Conservation (phyloP, 768 basidiomycete species). For the Amanita jacksonii region DNA sequence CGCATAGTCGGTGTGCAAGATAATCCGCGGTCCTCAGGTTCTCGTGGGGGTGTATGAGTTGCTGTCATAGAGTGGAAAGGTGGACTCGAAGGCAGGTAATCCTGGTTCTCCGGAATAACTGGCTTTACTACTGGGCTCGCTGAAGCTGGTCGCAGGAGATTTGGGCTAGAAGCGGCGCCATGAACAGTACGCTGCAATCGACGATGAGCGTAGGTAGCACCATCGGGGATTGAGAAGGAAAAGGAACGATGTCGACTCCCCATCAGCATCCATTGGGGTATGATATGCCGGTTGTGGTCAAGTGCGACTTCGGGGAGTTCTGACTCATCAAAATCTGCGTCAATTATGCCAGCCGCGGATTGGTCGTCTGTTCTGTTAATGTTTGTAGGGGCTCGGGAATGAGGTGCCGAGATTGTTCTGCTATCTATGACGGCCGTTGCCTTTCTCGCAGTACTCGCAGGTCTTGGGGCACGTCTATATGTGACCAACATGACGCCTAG, state of each 20-base stretch:
- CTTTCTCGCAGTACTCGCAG: too few relatives aligned
- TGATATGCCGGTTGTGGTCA: conserved; percentile 89
- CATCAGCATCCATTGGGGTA: conserved; percentile 85
- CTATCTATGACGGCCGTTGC: too few relatives aligned
- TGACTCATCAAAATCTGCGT: conserved; percentile 52
- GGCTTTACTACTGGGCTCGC: background rate
- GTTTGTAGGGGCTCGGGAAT: too few relatives aligned
- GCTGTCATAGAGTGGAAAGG: conserved; percentile 16
- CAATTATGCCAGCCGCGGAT: conserved; percentile 18
- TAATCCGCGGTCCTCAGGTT: background rate
- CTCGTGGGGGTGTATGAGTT: conserved; percentile 6
- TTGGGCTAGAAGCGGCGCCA: conserved; percentile 63
- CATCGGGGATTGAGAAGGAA: conserved; percentile 37
- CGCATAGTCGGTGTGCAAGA: background rate
- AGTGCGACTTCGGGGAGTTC: conserved; percentile 94
- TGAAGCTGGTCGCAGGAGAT: conserved; percentile 29
- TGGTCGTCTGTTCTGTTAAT: conserved; percentile 8
- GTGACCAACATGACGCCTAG: conserved; percentile 98
- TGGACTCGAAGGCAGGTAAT: conserved; percentile 36
- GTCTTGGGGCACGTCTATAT: conserved; percentile 70
- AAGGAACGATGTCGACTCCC: conserved; percentile 39
- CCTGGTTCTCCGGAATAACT: conserved; percentile 22
- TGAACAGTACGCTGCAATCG: conserved; percentile 32
- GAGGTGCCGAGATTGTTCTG: too few relatives aligned
- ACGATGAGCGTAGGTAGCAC: conserved; percentile 23